phyloP scores from a whole-genome alignment of 2,329 filamentous ascomycete genomes.

The Plectosphaerella cucumerina region DNA sequence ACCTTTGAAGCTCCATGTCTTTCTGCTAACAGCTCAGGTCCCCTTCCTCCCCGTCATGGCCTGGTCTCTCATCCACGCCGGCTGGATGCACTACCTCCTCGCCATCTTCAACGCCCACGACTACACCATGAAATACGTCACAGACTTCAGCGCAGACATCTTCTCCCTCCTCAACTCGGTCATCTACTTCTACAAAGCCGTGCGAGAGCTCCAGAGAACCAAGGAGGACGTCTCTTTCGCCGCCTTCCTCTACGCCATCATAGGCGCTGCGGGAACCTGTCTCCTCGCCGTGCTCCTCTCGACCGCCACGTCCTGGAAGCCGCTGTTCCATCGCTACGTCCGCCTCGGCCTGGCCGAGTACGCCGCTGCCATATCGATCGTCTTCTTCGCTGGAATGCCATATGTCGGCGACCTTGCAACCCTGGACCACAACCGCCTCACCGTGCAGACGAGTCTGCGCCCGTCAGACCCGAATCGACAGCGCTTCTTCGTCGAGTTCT shows the following conservation, averaged over 20 bases:
- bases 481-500: constrained; percentile 59
- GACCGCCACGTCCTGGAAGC: constrained; percentile 57
- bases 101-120: constrained; percentile 65
- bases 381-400: constrained; percentile 61
- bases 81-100: constrained; percentile 61
- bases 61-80: constrained; percentile 61
- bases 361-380: constrained; percentile 62
- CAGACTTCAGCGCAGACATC: constrained; percentile 62
- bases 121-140: constrained; percentile 69
- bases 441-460: constrained; percentile 50
- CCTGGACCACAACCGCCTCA: constrained; percentile 54
- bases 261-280: constrained; percentile 60
- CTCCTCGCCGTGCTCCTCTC: constrained; percentile 57
- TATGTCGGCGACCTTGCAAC: constrained; percentile 54
- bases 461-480: constrained; percentile 52
- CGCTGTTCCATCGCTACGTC: constrained; percentile 57
- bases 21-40: constrained; percentile 29
- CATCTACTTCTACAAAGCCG: constrained; percentile 65
- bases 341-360: constrained; percentile 60
- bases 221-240: constrained; percentile 53
- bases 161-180: constrained; percentile 64
- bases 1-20: neutral
- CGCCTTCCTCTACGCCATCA: constrained; percentile 61
- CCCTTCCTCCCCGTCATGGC: constrained; percentile 65
- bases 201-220: constrained; percentile 58